Evolutionary conservation across 2,329 filamentous ascomycete species (phyloP).

Genomic region (Ophiosphaerella herpotricha): DNA sequence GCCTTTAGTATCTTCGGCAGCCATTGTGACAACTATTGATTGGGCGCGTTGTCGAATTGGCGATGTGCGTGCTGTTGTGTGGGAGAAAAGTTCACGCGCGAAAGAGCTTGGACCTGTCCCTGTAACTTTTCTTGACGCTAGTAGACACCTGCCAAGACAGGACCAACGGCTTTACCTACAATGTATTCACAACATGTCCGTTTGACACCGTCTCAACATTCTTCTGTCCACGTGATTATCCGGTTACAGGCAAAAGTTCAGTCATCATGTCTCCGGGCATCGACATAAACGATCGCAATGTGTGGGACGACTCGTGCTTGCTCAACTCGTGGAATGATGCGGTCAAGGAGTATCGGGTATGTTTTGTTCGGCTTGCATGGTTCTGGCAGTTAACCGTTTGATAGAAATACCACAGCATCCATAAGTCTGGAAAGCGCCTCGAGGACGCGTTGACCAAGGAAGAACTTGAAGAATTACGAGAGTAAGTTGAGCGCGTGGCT

Average conservation of each 20-base stretch:
- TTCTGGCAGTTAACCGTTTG: constrained; percentile 8
- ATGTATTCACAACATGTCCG: neutral
- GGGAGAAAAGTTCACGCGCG: constrained; percentile 36
- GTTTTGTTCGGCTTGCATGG: neutral
- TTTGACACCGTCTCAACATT: neutral
- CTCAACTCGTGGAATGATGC: constrained; percentile 43
- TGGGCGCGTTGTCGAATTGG: constrained; percentile 12
- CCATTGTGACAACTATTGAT: constrained; percentile 50
- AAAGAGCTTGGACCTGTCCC: constrained; percentile 31
- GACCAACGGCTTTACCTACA: neutral
- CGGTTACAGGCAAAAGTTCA: neutral
- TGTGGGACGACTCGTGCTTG: constrained; percentile 47
- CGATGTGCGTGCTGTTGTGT: constrained; percentile 12
- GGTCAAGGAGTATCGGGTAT: constrained; percentile 44
- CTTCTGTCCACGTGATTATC: neutral
- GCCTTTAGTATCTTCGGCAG: constrained; percentile 55
- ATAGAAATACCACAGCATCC: constrained; percentile 47
- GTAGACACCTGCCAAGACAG: constrained; percentile 20
- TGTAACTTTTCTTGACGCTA: constrained; percentile 40
- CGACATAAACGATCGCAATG: constrained; percentile 36
- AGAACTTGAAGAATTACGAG: constrained; percentile 37
- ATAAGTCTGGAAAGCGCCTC: constrained; percentile 40
- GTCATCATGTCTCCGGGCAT: constrained; percentile 29
- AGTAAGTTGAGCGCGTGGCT: constrained; percentile 19
- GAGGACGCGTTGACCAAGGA: constrained; percentile 41